These are phyloP conservation scores for Curvularia sp. DNA, from an alignment of 2,329 filamentous ascomycete genomes.

Conservation along the genomic window DNA sequence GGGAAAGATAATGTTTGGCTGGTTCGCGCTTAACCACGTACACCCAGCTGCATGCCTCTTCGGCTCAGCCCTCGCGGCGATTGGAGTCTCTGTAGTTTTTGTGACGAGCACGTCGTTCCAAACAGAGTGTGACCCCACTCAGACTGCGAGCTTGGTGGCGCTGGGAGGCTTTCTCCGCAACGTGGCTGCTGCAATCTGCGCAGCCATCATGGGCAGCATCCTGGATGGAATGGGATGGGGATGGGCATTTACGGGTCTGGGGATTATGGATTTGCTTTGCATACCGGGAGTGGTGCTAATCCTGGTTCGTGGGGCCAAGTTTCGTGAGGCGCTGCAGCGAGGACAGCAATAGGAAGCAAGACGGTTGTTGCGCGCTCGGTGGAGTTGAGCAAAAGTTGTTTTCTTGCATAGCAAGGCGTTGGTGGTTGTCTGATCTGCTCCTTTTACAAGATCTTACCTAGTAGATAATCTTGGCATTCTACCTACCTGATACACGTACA, in stretches of 20 bases:
- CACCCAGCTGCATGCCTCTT: constrained; percentile 29
- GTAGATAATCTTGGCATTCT: not conserved
- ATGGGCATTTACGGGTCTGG: constrained; percentile 54
- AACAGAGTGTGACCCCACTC: constrained; percentile 51
- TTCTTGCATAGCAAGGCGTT: constrained; percentile 28
- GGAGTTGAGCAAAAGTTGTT: not conserved
- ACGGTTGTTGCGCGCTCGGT: not conserved
- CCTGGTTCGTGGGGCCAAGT: constrained; percentile 31
- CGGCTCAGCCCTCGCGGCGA: constrained; percentile 46
- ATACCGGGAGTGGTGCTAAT: constrained; percentile 36
- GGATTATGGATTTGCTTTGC: constrained; percentile 42
- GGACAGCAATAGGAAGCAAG: constrained; percentile 16
- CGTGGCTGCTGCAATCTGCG: constrained; percentile 51
- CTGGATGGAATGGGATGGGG: constrained; percentile 49
- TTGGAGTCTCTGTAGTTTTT: constrained; percentile 52
- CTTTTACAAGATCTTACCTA: not conserved
- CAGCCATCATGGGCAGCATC: constrained; percentile 48
- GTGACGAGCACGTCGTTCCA: constrained; percentile 54
- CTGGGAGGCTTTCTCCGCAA: constrained; percentile 54
- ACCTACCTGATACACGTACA: not conserved
- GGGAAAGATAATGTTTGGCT: constrained; percentile 54
- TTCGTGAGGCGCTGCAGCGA: constrained; percentile 30
- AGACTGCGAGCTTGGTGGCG: constrained; percentile 54
- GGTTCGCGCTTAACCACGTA: constrained; percentile 45
- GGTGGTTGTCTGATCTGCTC: not conserved